Conservation (phyloP, 148 eudicot species). For the Amaranthus hypochondriacus region DNA sequence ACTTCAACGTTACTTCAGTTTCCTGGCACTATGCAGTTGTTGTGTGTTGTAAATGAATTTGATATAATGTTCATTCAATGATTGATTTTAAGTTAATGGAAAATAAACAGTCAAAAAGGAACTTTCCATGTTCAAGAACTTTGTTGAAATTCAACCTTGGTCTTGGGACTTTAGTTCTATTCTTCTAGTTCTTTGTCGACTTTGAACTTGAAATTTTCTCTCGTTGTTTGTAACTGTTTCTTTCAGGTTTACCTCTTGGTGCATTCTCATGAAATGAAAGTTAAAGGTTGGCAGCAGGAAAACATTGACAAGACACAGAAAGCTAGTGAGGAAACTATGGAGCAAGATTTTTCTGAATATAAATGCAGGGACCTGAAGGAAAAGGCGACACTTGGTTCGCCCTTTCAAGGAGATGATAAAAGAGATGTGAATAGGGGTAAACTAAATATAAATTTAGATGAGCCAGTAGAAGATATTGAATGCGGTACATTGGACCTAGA, state of each 20-base stretch:
- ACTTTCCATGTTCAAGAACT: not conserved
- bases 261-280: conserved; percentile 54
- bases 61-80: not conserved
- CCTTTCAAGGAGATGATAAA: conserved; percentile 30
- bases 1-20: not conserved
- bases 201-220: conserved; percentile 6
- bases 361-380: conserved; percentile 34
- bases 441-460: conserved; percentile 36
- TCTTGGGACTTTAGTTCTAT: not conserved
- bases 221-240: not conserved
- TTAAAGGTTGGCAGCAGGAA: conserved; percentile 39
- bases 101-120: not conserved
- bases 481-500: conserved; percentile 29
- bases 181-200: not conserved
- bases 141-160: not conserved
- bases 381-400: conserved; percentile 24
- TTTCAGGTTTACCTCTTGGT: conserved; percentile 82
- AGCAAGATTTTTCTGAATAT: conserved; percentile 29
- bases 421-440: conserved; percentile 32
- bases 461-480: conserved; percentile 33
- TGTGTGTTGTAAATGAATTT: not conserved
- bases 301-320: conserved; percentile 35
- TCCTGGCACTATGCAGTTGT: not conserved
- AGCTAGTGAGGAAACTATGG: conserved; percentile 32
- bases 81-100: not conserved